Evolutionary conservation across 345 rosid genomes (phyloP).

Genomic region (Litchi chinensis): DNA sequence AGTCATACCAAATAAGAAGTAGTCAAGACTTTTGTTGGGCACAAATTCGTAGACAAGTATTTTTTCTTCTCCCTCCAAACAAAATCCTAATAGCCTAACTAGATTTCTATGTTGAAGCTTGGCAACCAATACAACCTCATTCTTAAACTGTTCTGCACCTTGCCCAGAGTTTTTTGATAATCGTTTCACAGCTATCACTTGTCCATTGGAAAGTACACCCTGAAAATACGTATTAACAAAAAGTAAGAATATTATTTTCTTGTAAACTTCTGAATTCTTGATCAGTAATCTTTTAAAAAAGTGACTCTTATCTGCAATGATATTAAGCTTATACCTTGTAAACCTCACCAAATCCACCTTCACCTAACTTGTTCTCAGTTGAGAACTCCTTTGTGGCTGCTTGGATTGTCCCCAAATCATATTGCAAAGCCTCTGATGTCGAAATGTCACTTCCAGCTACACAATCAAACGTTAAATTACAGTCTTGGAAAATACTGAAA

Average conservation of each 20-base stretch:
- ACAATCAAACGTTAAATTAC: background rate
- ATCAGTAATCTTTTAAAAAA: background rate
- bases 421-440: conserved; percentile 47
- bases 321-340: conserved; percentile 42
- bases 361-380: conserved; percentile 55
- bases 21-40: conserved; percentile 50
- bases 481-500: background rate
- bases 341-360: conserved; percentile 76
- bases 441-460: conserved; percentile 35
- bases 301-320: too few species aligned
- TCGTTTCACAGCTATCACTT: conserved; percentile 51
- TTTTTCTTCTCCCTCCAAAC: conserved; percentile 47
- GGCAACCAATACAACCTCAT: conserved; percentile 44
- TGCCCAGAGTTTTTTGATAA: conserved; percentile 41
- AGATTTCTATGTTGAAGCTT: conserved; percentile 60
- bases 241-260: background rate
- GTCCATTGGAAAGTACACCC: conserved; percentile 46
- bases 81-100: conserved; percentile 48
- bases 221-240: conserved; percentile 7
- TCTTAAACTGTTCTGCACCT: conserved; percentile 48
- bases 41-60: conserved; percentile 55
- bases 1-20: conserved; percentile 34
- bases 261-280: background rate
- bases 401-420: conserved; percentile 38
- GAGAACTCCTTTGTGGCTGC: conserved; percentile 57